Evolutionary conservation across 2,329 filamentous ascomycete genomes (phyloP), one percentile per base, ranked within the genome.

Genomic region (Aspergillus sergii): DNA sequence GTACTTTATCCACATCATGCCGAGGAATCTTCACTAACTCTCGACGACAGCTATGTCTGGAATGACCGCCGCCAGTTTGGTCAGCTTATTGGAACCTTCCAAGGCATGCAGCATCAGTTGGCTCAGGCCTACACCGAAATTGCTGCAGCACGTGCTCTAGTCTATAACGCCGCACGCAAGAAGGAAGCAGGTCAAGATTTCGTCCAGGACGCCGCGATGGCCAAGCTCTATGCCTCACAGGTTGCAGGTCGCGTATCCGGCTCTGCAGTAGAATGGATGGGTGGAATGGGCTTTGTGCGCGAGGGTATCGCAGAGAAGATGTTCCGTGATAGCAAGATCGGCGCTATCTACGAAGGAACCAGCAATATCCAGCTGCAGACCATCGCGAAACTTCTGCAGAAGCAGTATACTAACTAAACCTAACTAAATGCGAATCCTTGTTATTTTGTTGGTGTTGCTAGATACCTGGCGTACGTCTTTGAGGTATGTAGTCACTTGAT

Each of bases 51-150:
- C 66, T 98, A 99, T 81, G 93, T 93, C 69, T 99, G 93, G 93
- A 98, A 98, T 81, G 95, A 99, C 83, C 91, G 95, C 73, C 93
- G 92, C 83, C 95, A 99, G 83, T 99, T 99, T 76, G 94, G 95
- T 69, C 86, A 92, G 75, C 87, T 96, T 60, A 90, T 99, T 64
- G 95, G 95, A 73, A 92, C 96, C 78, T 99, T 99, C 86, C 95
- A 99, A 82, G 94, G 93, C 73, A 98, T 99, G 95, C 94, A 98
- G 83, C 94, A 97, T 83, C 95, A 99, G 83, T 90, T 99, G 67
- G 95, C 95, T 2, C 95, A 99, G 81, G 91, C 93, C 1, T 98
- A 94, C 82, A 92, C 91, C 28, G 95, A 99, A 78, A 97, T 99
- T 75, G 85, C 89, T 61, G 95, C 95, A 34, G 95, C 95, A 0